Evolutionary conservation across 495 filamentous ascomycete species (phyloP).

Genomic region (Penicillium argentinense): DNA sequence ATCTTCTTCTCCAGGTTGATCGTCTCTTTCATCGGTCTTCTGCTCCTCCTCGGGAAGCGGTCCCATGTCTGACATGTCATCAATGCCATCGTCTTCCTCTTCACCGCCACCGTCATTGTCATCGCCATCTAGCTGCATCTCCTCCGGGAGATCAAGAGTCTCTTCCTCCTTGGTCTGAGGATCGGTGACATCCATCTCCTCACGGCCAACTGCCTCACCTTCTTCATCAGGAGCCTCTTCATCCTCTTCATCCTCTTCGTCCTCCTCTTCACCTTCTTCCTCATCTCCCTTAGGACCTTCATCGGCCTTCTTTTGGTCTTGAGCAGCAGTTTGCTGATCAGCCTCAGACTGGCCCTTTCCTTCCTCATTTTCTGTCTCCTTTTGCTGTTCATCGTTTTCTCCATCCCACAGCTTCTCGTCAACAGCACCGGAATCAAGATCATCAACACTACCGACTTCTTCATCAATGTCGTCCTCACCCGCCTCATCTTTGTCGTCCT

Average conservation of each 20-base stretch:
- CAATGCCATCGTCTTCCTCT: conserved; percentile 69
- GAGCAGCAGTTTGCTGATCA: conserved; percentile 62
- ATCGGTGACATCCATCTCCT: conserved; percentile 64
- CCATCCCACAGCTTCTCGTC: conserved; percentile 99
- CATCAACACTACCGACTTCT: conserved; percentile 84
- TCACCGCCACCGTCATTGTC: conserved; percentile 61
- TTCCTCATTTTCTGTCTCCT: conserved; percentile 77
- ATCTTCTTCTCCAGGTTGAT: conserved; percentile 37
- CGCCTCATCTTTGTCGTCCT: conserved; percentile 50
- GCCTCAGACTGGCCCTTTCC: conserved; percentile 62
- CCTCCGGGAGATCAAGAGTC: conserved; percentile 64
- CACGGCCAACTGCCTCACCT: conserved; percentile 57
- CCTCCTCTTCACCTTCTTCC: conserved; percentile 46
- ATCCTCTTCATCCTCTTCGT: conserved; percentile 57
- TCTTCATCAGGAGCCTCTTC: conserved; percentile 60
- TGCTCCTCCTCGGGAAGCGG: conserved; percentile 50
- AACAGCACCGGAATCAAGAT: conserved; percentile 80
- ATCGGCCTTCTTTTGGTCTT: conserved; percentile 55
- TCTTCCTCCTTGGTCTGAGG: conserved; percentile 72
- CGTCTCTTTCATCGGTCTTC: conserved; percentile 36
- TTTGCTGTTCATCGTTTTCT: conserved; percentile 70
- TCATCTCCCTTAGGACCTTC: conserved; percentile 45
- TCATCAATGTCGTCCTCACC: conserved; percentile 77
- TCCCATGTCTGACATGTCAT: conserved; percentile 70
- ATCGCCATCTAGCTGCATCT: conserved; percentile 67